Conservation (phyloP, 2,329 filamentous ascomycete species). For the Fusarium coicis region DNA sequence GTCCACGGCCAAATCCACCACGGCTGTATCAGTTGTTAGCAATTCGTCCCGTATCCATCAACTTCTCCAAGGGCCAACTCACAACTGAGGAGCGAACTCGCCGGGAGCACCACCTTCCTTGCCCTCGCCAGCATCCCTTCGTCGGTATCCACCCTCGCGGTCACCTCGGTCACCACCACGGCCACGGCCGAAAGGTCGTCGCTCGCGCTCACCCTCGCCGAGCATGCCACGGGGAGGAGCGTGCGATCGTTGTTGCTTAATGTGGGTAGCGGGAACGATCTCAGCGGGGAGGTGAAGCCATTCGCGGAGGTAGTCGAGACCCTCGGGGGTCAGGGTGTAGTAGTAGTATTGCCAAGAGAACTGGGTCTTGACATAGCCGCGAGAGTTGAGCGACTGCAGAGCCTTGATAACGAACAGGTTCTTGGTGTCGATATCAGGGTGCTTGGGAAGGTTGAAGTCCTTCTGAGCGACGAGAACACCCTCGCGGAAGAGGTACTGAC, state of each 20-base stretch:
- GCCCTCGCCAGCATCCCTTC: constrained; percentile 85
- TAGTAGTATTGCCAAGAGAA: constrained; percentile 99
- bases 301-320: constrained; percentile 99
- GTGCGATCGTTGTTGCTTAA: constrained; percentile 99
- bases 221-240: constrained; percentile 99
- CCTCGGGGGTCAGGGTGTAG: constrained; percentile 99
- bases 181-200: constrained; percentile 85
- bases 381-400: constrained; percentile 96
- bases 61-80: constrained; percentile 53
- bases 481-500: constrained; percentile 93
- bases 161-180: constrained; percentile 80
- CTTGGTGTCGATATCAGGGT: constrained; percentile 98
- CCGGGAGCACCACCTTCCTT: constrained; percentile 94
- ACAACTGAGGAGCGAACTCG: constrained; percentile 93
- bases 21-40: constrained; percentile 66
- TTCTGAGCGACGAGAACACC: constrained; percentile 97
- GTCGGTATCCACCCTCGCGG: constrained; percentile 90
- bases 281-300: constrained; percentile 99
- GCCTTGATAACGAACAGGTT: constrained; percentile 99
- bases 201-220: constrained; percentile 84
- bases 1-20: constrained; percentile 90
- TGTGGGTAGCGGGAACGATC: constrained; percentile 99
- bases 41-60: constrained; percentile 17
- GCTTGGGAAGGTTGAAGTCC: constrained; percentile 98
- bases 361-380: constrained; percentile 99